phyloP scores from a whole-genome alignment of 176 grass and related monocot genomes.

The Sorghum bicolor region Sorghum_bicolor_NCBIv3 NC_012875.2:42006001-42006500 shows the following conservation, averaged over 20 bases:
- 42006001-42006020: not conserved
- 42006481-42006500: conserved; percentile 99
- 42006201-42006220: not conserved
- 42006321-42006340: conserved; percentile 22
- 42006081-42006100: not conserved
- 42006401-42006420: conserved; percentile 7
- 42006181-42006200: not conserved
- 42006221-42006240: not conserved
- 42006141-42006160: not conserved
- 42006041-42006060: conserved; percentile 4
- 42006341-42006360: not conserved
- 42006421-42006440: conserved; percentile 27
- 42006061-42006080: conserved; percentile 11
- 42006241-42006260: not conserved
- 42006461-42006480: conserved; percentile 85
- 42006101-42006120: conserved; percentile 1
- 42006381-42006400: conserved; percentile 16
- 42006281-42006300: conserved; percentile 9
- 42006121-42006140: not conserved
- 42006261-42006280: not conserved
- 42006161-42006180: not conserved
- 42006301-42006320: not conserved
- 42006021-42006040: conserved; percentile 2
- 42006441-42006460: conserved; percentile 86
- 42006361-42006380: not conserved